phyloP scores from a whole-genome alignment of 129 eudicot genomes.

The Artemisia annua region DNA sequence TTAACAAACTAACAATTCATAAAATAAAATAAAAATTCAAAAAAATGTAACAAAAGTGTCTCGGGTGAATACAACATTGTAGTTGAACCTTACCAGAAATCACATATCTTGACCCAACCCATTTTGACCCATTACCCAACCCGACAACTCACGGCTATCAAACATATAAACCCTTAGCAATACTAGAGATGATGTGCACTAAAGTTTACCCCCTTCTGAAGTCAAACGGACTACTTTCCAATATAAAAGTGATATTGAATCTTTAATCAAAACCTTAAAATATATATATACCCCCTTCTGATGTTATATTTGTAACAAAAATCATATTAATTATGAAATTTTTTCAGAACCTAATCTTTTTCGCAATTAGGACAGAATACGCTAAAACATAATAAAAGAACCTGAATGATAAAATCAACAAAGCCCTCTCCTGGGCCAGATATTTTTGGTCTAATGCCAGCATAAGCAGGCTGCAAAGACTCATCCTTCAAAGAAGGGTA shows the following conservation, averaged over 20 bases:
- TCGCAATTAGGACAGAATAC: not conserved
- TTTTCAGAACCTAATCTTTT: not conserved
- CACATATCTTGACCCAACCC: not conserved
- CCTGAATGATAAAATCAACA: conserved; percentile 82
- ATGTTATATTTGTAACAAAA: not conserved
- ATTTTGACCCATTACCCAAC: not conserved
- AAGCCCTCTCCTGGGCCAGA: conserved; percentile 63
- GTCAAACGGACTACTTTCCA: not conserved
- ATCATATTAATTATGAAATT: not conserved
- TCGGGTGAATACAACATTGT: not conserved
- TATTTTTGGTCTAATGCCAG: conserved; percentile 85
- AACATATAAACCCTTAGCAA: not conserved
- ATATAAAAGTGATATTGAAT: not conserved
- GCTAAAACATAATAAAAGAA: conserved; percentile 9
- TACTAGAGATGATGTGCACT: not conserved
- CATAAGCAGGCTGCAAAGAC: conserved; percentile 77
- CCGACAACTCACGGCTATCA: not conserved
- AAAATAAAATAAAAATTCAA: not conserved
- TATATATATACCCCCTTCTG: not conserved
- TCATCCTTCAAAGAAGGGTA: conserved; percentile 73
- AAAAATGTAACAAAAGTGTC: not conserved
- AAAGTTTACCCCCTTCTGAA: not conserved
- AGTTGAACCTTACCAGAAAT: not conserved
- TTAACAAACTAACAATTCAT: not conserved
- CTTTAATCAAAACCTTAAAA: not conserved